Evolutionary conservation across 2,329 filamentous ascomycete species (phyloP).

Genomic region (Colletotrichum gloeosporioides): DNA sequence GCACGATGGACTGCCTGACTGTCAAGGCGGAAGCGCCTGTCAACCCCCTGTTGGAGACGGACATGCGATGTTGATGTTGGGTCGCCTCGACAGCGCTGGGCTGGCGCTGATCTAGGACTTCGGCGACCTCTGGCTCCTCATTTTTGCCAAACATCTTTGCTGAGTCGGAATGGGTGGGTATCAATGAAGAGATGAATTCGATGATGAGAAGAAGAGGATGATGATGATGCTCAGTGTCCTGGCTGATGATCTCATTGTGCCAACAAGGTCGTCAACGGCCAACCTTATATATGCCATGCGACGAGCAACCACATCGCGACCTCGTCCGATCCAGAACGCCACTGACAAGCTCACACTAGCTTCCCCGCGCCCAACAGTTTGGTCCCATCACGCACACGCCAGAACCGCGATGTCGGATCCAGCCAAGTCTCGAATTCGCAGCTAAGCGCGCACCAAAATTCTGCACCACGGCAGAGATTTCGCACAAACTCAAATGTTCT

Average conservation of each 20-base stretch:
- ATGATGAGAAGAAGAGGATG: neutral
- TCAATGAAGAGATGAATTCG: neutral
- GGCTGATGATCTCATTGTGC: neutral
- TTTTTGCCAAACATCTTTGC: slow-evolving; percentile 26
- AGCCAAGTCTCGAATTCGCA: neutral
- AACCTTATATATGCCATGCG: neutral
- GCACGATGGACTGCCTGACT: slow-evolving; percentile 69
- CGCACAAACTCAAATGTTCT: neutral
- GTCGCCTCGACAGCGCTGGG: slow-evolving; percentile 24
- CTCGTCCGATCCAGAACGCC: neutral
- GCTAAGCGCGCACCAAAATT: neutral
- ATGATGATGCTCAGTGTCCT: neutral
- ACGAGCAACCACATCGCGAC: neutral
- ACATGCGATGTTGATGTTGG: slow-evolving; percentile 18
- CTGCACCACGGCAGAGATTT: neutral
- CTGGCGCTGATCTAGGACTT: slow-evolving; percentile 24
- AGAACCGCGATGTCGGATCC: neutral
- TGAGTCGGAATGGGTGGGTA: neutral
- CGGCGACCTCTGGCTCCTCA: slow-evolving; percentile 23
- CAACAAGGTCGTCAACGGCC: neutral
- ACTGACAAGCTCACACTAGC: neutral
- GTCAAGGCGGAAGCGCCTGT: slow-evolving; percentile 52
- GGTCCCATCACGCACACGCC: neutral
- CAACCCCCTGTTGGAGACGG: slow-evolving; percentile 25
- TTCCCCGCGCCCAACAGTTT: neutral